Evolutionary conservation across 1,284 basidiomycete genomes (phyloP).

Genomic region (Pseudozyma tsukubaensis): DNA sequence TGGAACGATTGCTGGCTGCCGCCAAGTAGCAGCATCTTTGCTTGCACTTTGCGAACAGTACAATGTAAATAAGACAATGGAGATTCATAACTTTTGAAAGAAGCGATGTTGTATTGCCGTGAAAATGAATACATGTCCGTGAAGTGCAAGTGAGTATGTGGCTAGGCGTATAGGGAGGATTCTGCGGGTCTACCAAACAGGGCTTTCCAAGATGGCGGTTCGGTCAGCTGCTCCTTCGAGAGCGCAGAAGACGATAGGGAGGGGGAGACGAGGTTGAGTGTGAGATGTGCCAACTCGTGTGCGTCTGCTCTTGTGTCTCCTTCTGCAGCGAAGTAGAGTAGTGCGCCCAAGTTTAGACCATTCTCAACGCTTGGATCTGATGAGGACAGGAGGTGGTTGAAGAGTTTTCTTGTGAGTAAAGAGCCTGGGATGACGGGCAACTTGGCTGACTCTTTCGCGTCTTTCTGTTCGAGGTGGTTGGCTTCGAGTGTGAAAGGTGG

Average conservation of each 20-base stretch:
- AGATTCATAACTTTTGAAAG: background rate
- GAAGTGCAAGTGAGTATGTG: constrained; percentile 1
- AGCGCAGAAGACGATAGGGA: background rate
- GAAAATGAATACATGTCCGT: background rate
- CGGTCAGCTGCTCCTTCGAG: constrained; percentile 2
- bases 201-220: constrained; percentile 29
- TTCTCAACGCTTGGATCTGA: background rate
- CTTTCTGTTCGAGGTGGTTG: too few relatives aligned
- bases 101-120: background rate
- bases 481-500: constrained; percentile 9
- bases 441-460: background rate
- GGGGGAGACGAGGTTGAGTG: constrained; percentile 21
- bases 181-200: constrained; percentile 31
- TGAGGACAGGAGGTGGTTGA: constrained; percentile 6
- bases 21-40: constrained; percentile 1
- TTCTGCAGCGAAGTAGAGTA: constrained; percentile 60
- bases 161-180: constrained; percentile 34
- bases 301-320: constrained; percentile 62
- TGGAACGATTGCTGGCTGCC: constrained; percentile 58
- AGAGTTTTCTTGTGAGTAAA: constrained; percentile 32
- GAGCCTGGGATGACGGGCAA: constrained; percentile 52
- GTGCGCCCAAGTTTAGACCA: constrained; percentile 11
- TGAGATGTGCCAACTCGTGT: constrained; percentile 31
- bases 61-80: constrained; percentile 6
- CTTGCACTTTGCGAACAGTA: background rate